Evolutionary conservation across 345 rosid species (phyloP), one percentile per base, ranked within the genome.

Genomic region (Rhodamnia rubescens): DNA sequence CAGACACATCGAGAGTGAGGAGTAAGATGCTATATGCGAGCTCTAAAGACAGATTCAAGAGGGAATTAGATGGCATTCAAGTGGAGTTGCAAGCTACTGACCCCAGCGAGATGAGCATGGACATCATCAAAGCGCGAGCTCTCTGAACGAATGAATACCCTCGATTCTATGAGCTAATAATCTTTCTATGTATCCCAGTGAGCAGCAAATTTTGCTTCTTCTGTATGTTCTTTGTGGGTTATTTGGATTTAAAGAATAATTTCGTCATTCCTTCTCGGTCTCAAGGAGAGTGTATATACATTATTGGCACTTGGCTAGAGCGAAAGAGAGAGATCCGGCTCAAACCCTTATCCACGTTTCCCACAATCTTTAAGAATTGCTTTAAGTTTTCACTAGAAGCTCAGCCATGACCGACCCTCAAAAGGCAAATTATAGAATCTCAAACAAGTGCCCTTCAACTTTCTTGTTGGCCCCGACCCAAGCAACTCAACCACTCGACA

Each of bases 21-120:
- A 94, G 94, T 86, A 94, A 94, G 92, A 94, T 93, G 97, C 82
- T 94, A 32, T 94, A 94, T 86, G 95, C 97, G 56, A 94, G 96
- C 88, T 93, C 95, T 4, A 94, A 92, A 87, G 95, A 94, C 85
- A 89, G 95, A 82, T 93, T 94, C 92, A 94, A 90, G 93, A 93
- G 95, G 51, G 95, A 94, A 88, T 83, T 94, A 87, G 95, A 94
- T 85, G 97, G 95, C 13, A 88, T 94, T 89, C 97, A 94, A 83
- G 93, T 94, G 52, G 95, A 94, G 86, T 83, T 94, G 88, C 96
- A 93, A 82, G 97, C 94, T 52, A 94, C 97, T 11, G 98, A 94
- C 85, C 93, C 96, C 51, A 92, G 92, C 58, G 95, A 94, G 90
- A 93, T 93, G 96, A 93, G 93, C 89, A 83, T 94, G 74, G 95